Evolutionary conservation across 192 early-diverging fungal species (phyloP).

Genomic region (Entomortierella lignicola): DNA sequence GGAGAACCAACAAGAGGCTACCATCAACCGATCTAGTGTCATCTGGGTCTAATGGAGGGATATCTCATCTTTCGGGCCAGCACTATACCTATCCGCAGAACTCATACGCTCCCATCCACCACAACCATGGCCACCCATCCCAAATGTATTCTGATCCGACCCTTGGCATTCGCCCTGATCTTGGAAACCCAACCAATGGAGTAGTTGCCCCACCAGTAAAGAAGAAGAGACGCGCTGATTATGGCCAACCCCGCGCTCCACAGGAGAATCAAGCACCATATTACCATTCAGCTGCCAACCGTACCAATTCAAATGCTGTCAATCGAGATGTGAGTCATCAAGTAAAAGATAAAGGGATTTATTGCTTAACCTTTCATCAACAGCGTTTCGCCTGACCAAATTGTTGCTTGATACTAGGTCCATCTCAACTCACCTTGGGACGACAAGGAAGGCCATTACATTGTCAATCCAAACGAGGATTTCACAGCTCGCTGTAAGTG

Average conservation of each 20-base stretch:
- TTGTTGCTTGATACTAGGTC: slow-evolving; percentile 2
- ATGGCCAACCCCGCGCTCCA: slow-evolving; percentile 5
- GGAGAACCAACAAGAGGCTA: slow-evolving; percentile 39
- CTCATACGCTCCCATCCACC: slow-evolving; percentile 3
- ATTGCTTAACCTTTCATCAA: neutral
- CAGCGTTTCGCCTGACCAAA: neutral
- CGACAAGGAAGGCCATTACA: slow-evolving; percentile 93
- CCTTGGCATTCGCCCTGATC: neutral
- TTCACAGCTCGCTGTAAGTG: slow-evolving; percentile 81
- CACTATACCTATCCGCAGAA: slow-evolving; percentile 12
- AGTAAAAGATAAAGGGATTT: neutral
- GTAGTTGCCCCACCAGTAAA: slow-evolving; percentile 21
- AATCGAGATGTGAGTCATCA: slow-evolving; percentile 23
- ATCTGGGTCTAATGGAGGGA: slow-evolving; percentile 13
- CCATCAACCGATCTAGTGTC: slow-evolving; percentile 25
- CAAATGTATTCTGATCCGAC: neutral
- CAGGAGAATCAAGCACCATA: slow-evolving; percentile 18
- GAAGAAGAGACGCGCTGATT: slow-evolving; percentile 36
- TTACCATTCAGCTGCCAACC: slow-evolving; percentile 18
- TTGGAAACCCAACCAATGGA: slow-evolving; percentile 5
- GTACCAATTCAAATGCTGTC: slow-evolving; percentile 7
- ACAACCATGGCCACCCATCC: slow-evolving; percentile 9
- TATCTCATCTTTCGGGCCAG: neutral
- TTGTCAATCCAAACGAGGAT: slow-evolving; percentile 76
- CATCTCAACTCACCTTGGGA: slow-evolving; percentile 66